Evolutionary conservation across 2,329 filamentous ascomycete genomes (phyloP).

Genomic region (Diplocarpon rosae): DNA sequence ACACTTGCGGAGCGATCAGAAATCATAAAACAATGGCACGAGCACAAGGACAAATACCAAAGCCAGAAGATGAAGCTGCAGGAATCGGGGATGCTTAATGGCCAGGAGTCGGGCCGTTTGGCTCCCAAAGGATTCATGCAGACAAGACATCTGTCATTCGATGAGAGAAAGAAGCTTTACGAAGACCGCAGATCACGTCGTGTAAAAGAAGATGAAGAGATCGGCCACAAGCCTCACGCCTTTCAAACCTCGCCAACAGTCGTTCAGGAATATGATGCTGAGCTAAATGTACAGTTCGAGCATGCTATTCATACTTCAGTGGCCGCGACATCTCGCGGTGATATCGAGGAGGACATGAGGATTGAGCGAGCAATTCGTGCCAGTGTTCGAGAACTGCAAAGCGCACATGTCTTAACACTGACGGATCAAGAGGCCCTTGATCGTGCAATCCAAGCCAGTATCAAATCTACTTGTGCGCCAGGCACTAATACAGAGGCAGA

Average conservation of each 20-base stretch:
- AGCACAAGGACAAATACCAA: slow-evolving; percentile 27
- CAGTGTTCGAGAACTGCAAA: slow-evolving; percentile 50
- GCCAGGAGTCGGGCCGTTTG: slow-evolving; percentile 16
- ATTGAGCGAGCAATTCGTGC: slow-evolving; percentile 66
- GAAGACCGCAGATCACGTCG: slow-evolving; percentile 33
- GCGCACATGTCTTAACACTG: slow-evolving; percentile 20
- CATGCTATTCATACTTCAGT: slow-evolving; percentile 61
- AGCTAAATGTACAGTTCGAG: slow-evolving; percentile 54
- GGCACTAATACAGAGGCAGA: neutral
- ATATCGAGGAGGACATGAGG: slow-evolving; percentile 56
- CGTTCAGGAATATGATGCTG: slow-evolving; percentile 10
- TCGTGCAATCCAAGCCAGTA: slow-evolving; percentile 39
- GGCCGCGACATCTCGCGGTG: slow-evolving; percentile 56
- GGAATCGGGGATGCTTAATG: slow-evolving; percentile 22
- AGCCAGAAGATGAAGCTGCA: slow-evolving; percentile 30
- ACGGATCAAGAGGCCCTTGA: slow-evolving; percentile 33
- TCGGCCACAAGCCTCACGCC: slow-evolving; percentile 11
- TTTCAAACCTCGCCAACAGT: slow-evolving; percentile 12
- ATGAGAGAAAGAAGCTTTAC: slow-evolving; percentile 41
- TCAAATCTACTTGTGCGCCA: slow-evolving; percentile 31
- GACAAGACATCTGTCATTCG: slow-evolving; percentile 36
- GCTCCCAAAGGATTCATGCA: slow-evolving; percentile 36
- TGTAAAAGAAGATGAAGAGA: slow-evolving; percentile 16
- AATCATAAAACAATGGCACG: slow-evolving; percentile 47
- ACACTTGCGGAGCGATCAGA: slow-evolving; percentile 49